Percentiles rank a stretch among this genome's conserved stretches.
Conservation (phyloP, 2,329 filamentous ascomycete species). For the Neopestalotiopsis sp. region DNA sequence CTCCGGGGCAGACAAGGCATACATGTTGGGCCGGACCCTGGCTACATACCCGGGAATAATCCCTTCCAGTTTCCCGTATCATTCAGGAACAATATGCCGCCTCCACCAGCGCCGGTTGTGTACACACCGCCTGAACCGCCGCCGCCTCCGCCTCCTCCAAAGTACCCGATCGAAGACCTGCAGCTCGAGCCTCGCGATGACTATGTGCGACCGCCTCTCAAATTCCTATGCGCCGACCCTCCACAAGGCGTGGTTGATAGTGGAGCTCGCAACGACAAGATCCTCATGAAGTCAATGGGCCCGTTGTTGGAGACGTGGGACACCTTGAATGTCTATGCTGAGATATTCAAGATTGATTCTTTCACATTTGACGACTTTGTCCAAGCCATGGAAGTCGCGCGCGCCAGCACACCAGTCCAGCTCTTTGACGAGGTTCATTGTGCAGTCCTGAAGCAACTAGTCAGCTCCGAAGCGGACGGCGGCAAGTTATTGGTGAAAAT, state of each 20-base stretch:
- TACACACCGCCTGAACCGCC: constrained; percentile 54
- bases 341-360: constrained; percentile 91
- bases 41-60: constrained; percentile 48
- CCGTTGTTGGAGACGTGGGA: constrained; percentile 91
- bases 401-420: constrained; percentile 76
- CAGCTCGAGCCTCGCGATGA: constrained; percentile 75
- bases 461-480: constrained; percentile 74
- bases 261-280: constrained; percentile 58
- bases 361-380: constrained; percentile 98
- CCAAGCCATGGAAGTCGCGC: constrained; percentile 81
- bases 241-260: constrained; percentile 54
- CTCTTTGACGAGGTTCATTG: constrained; percentile 92
- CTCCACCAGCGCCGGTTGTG: constrained; percentile 50
- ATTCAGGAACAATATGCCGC: constrained; percentile 48
- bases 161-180: constrained; percentile 95
- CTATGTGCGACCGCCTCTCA: constrained; percentile 73
- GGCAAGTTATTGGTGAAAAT: constrained; percentile 81
- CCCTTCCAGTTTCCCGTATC: constrained; percentile 52
- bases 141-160: constrained; percentile 76
- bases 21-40: constrained; percentile 41
- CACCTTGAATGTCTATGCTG: constrained; percentile 96
- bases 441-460: constrained; percentile 84
- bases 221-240: constrained; percentile 74
- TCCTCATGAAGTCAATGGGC: constrained; percentile 86
- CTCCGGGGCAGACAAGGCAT: constrained; percentile 43